A percentile compares a stretch with the other conserved stretches of the same genome.
Conservation (phyloP, 345 rosid genomes). For the Hypericum androsaemum region DNA sequence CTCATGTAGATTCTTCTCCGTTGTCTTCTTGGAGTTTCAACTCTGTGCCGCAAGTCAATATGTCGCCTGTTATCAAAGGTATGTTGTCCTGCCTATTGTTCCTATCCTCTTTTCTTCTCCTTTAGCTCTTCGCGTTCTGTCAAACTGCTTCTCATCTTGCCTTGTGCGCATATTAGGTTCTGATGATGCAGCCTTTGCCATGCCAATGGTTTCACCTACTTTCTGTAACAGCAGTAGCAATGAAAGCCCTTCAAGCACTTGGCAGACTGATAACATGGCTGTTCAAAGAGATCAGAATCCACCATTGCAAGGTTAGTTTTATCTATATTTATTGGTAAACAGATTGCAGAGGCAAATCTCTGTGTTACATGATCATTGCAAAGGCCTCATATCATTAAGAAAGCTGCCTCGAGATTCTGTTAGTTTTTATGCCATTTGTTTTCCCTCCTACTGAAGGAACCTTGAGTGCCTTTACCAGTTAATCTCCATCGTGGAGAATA, state of each 20-base stretch:
- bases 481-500: no score
- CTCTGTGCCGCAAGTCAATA: constrained; percentile 26
- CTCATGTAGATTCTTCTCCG: constrained; percentile 27
- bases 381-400: no score
- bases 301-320: constrained; percentile 36
- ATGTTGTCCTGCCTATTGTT: no score
- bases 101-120: neutral
- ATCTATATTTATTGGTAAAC: neutral
- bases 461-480: no score
- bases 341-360: no score
- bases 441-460: no score
- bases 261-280: constrained; percentile 22
- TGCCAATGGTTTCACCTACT: constrained; percentile 16
- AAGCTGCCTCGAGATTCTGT: no score
- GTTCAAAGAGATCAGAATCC: constrained; percentile 22
- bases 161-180: no score
- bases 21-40: constrained; percentile 44
- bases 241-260: constrained; percentile 35
- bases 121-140: no score
- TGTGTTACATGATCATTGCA: no score
- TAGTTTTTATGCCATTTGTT: no score
- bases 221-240: constrained; percentile 34
- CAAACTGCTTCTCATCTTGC: no score
- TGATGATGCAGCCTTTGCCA: constrained; percentile 29
- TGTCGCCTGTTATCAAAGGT: constrained; percentile 38